Evolutionary conservation across 805 yeast genomes (phyloP), one percentile per base, ranked within the genome.

Genomic region (Saturnispora diversa): DNA sequence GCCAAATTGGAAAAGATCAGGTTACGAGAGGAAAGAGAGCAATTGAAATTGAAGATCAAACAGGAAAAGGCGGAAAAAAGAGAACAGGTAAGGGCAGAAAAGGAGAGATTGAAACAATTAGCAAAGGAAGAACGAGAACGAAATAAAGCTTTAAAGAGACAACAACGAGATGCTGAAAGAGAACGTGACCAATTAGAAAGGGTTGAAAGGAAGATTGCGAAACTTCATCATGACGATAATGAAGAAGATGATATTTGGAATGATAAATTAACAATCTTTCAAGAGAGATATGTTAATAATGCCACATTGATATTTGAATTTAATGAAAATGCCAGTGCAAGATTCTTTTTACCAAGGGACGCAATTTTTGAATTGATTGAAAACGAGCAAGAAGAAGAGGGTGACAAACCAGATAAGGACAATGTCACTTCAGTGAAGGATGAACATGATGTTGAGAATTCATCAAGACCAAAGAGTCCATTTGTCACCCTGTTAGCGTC

Each of bases 271-370:
- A 82, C 92, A 0, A 79, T 87, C 0, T 82, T 83, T 51, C 94
- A 84, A 52, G 88, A 80, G 49, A 72, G 77, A 55, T 83, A 82
- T 51, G 63, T 74, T 17, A 57, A 71, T 27, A 74, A 75, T 50
- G 86, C 94, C 1, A 81, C 84, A 39, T 56, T 92, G 29, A 79
- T 87, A 5, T 79, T 90, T 57, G 98, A 92, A 58, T 90, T 78
- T 62, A 71, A 72, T 21, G 97, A 92, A 51, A 80, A 78, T 55
- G 74, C 92, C 0, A 70, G 79, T 34, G 79, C 79, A 6, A 70
- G 97, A 43, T 90, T 72, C 52, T 63, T 72, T 43, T 55, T 90
- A 1, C 97, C 97, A 0, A 78, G 78, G 48, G 75, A 85, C 46
- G 72, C 94, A 1, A 71, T 90, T 3, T 64, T 82, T 44, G 97